phyloP scores from a whole-genome alignment of 176 grass and related monocot species.

The Juncus effusus region DNA sequence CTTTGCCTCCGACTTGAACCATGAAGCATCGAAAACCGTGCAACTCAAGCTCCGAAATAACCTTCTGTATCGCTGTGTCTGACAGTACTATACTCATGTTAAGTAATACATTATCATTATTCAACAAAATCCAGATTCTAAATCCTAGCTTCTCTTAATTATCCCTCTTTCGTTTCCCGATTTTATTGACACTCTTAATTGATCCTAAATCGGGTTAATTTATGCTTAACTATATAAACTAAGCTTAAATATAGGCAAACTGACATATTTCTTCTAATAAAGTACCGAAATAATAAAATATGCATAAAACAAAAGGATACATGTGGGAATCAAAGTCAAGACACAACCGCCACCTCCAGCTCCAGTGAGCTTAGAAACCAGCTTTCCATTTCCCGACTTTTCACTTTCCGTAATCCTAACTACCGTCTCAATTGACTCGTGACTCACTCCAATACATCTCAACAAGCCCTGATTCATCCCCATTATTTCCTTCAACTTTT shows the following conservation, averaged over 20 bases:
- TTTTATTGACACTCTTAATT: no score
- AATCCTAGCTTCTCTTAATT: conserved; percentile 17
- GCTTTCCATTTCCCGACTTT: neutral
- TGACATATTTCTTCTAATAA: no score
- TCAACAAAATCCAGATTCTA: conserved; percentile 1
- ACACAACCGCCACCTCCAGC: conserved; percentile 94
- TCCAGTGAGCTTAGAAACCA: conserved; percentile 90
- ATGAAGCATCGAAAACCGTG: conserved; percentile 64
- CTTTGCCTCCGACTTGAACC: conserved; percentile 71
- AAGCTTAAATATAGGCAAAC: neutral
- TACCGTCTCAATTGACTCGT: conserved; percentile 74
- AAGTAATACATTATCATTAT: conserved; percentile 21
- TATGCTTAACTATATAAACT: conserved; percentile 3
- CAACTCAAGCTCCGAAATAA: conserved; percentile 54
- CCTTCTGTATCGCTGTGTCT: conserved; percentile 42
- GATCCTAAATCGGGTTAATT: no score
- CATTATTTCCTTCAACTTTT: conserved; percentile 82
- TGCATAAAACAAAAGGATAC: conserved; percentile 60
- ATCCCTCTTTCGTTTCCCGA: neutral
- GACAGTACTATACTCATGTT: conserved; percentile 49
- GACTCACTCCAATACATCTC: conserved; percentile 82
- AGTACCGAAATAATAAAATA: neutral
- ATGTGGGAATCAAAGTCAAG: conserved; percentile 67
- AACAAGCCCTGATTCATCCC: conserved; percentile 98
- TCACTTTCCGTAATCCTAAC: conserved; percentile 56